Conservation (phyloP, 1,284 basidiomycete genomes). For the Melampsora larici-populina region DNA sequence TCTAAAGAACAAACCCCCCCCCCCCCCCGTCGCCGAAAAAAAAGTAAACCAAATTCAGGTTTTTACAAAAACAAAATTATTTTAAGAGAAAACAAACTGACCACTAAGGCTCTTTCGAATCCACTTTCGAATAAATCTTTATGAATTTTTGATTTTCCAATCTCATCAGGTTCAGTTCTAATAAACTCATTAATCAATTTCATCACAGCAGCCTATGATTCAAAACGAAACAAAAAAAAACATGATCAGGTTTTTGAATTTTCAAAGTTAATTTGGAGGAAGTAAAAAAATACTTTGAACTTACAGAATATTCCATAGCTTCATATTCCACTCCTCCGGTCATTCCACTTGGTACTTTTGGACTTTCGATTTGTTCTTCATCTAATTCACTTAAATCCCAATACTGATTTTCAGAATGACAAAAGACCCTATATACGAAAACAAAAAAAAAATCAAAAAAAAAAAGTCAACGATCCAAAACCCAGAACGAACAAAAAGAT, state of each 20-base stretch:
- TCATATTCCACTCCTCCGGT: constrained; percentile 98
- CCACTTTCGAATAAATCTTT: constrained; percentile 79
- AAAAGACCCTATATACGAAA: constrained; percentile 67
- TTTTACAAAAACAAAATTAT: constrained; percentile 43
- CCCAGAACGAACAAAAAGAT: too few relatives aligned
- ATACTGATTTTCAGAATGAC: constrained; percentile 85
- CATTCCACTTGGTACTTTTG: constrained; percentile 92
- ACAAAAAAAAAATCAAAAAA: not conserved
- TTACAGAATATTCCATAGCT: constrained; percentile 88
- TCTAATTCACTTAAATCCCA: constrained; percentile 80
- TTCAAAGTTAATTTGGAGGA: constrained; percentile 31
- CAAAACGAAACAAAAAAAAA: not conserved
- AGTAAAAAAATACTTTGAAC: constrained; percentile 50
- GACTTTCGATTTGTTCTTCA: constrained; percentile 76
- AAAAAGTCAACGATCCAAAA: too few relatives aligned
- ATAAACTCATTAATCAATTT: constrained; percentile 75
- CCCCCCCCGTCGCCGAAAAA: constrained; percentile 15
- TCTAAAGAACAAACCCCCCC: constrained; percentile 58
- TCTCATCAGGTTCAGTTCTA: constrained; percentile 65
- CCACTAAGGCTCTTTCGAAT: constrained; percentile 73
- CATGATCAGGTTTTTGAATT: not conserved
- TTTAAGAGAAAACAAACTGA: constrained; percentile 51
- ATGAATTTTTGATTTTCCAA: constrained; percentile 71
- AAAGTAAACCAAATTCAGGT: constrained; percentile 39
- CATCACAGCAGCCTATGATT: constrained; percentile 71